Percentiles rank a stretch among this genome's conserved stretches.
Conservation (phyloP, 306 rosid genomes). For the Corylus avellana region DNA sequence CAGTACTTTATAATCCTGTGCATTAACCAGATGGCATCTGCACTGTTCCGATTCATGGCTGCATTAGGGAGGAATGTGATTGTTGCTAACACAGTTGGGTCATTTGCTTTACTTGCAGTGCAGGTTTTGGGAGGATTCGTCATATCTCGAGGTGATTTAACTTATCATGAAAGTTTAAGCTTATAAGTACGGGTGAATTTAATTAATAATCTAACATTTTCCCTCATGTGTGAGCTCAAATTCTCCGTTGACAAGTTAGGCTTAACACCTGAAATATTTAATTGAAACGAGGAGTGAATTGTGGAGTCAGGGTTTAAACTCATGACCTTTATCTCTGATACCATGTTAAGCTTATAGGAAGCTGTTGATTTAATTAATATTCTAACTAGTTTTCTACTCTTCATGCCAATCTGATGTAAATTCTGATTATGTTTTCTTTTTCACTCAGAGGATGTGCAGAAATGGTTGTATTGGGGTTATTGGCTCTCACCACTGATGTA, state of each 20-base stretch:
- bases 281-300: too few species aligned
- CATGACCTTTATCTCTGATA: too few species aligned
- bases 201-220: too few species aligned
- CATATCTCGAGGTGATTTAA: slow-evolving; percentile 64
- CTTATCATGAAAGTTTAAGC: too few species aligned
- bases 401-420: slow-evolving; percentile 4
- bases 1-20: slow-evolving; percentile 70
- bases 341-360: too few species aligned
- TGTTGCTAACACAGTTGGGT: slow-evolving; percentile 74
- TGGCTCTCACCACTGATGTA: slow-evolving; percentile 77
- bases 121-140: slow-evolving; percentile 86
- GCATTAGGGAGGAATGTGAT: slow-evolving; percentile 71
- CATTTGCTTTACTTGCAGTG: slow-evolving; percentile 62
- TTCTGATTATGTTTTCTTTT: slow-evolving; percentile 19
- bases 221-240: too few species aligned
- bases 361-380: too few species aligned
- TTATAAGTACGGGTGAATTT: too few species aligned
- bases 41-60: slow-evolving; percentile 69
- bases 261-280: too few species aligned
- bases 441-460: slow-evolving; percentile 63
- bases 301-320: too few species aligned
- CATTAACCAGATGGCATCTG: slow-evolving; percentile 86
- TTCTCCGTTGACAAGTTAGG: too few species aligned
- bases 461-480: slow-evolving; percentile 84
- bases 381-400: neutral